Evolutionary conservation across 208 protist species (phyloP), one percentile per base, ranked within the genome.

Genomic region (Trypanosomatidae sp.): DNA sequence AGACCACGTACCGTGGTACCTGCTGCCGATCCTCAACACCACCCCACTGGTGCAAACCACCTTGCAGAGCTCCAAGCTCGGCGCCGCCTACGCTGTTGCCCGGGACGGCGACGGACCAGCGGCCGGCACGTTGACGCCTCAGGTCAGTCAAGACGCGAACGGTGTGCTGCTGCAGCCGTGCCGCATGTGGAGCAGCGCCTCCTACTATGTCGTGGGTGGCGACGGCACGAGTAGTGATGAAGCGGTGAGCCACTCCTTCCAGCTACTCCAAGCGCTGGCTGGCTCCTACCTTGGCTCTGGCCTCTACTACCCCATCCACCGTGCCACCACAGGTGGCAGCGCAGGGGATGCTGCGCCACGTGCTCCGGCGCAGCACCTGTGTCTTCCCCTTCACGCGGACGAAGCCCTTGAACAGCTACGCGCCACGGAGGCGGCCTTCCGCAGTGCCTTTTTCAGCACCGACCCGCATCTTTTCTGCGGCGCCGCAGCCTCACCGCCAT

Each of bases 151-250:
- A 12, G 74, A 79, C n/a, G 74, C 74, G 8, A 79, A 79, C 55
- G 74, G 74, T 62, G 69, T 79, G 4, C 53, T 74, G 28, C 69
- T 79, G 62, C 74, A 79, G 62, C 74, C 68, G 43, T 59, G 53
- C 25, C 69, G 74, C n/a, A 79, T 79, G 74, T 79, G 74, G 74
- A 74, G 62, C 47, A 79, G 74, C 43, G 69, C 74, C 3, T 66
- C 74, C 3, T 74, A 79, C 55, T 79, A 79, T 69, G 43, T 79
- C 41, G 74, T 79, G 10, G 74, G 74, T 17, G 74, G 74, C 0
- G 74, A 79, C 41, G 67, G 74, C 36, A 30, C 49, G 19, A 74
- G 52, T 33, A 39, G 53, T 10, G 69, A 79, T 41, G 74, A 64
- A 47, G 67, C 74, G 1, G 55, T 74, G 49, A 65, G 47, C 33